Evolutionary conservation across 106 monocot species (phyloP).

Genomic region (Platanthera zijinensis): DNA sequence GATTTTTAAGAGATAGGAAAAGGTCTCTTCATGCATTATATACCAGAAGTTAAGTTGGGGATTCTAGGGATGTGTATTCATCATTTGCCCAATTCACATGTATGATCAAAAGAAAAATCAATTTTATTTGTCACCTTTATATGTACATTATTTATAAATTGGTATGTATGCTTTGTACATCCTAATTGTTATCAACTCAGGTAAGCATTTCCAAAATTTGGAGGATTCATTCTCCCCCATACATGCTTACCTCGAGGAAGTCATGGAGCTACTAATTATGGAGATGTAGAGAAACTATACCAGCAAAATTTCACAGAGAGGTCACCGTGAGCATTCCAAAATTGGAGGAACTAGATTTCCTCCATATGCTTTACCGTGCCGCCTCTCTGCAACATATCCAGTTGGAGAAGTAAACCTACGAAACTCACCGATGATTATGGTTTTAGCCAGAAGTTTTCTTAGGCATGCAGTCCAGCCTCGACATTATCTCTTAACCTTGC

Average conservation of each 20-base stretch:
- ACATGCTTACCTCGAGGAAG: conserved; percentile 1
- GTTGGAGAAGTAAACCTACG: not conserved
- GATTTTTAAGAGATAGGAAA: too few relatives aligned
- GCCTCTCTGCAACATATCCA: not conserved
- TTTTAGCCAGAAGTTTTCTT: not conserved
- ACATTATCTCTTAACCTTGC: not conserved
- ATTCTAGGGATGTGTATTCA: too few relatives aligned
- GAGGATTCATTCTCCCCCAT: conserved; percentile 3
- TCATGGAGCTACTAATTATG: not conserved
- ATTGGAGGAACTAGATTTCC: conserved; percentile 8
- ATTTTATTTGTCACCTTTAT: not conserved
- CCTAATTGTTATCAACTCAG: not conserved
- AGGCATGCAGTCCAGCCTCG: not conserved
- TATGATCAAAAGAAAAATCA: not conserved
- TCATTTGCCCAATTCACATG: not conserved
- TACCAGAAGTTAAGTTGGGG: too few relatives aligned
- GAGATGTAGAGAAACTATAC: not conserved
- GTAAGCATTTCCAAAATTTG: conserved; percentile 5
- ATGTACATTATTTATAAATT: not conserved
- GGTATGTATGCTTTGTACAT: not conserved
- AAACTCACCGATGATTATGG: not conserved
- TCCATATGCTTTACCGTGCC: not conserved
- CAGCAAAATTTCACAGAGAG: not conserved
- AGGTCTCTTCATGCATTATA: too few relatives aligned
- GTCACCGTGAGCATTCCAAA: not conserved